Percentiles rank a stretch among this genome's conserved stretches.
Evolutionary conservation across 140 eudicot species (phyloP).

Genomic region (Ambrosia hybrid): DNA sequence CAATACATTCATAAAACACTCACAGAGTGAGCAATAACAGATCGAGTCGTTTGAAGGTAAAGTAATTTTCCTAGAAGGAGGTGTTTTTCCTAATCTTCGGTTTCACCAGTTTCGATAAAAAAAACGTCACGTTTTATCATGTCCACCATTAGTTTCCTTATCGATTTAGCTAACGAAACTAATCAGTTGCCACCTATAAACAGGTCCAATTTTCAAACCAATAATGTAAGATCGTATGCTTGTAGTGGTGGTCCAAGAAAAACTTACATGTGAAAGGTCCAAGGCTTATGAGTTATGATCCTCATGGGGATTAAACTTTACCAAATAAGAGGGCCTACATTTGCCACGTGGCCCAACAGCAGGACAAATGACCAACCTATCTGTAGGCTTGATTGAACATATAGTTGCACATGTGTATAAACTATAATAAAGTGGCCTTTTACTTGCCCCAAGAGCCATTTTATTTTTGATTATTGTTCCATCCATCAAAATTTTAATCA

Average conservation of each 20-base stretch:
- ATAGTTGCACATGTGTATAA: constrained; percentile 16
- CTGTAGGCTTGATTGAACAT: constrained; percentile 27
- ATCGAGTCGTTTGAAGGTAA: too few relatives aligned
- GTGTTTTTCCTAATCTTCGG: neutral
- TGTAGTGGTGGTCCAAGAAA: constrained; percentile 25
- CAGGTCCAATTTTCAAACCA: neutral
- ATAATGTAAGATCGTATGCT: neutral
- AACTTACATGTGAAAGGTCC: constrained; percentile 8
- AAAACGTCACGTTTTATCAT: neutral
- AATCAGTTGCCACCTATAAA: neutral
- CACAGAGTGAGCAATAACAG: too few relatives aligned
- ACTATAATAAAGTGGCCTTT: constrained; percentile 17
- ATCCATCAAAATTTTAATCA: constrained; percentile 3
- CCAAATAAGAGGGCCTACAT: constrained; percentile 3
- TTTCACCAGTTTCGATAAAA: neutral
- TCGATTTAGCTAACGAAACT: constrained; percentile 1
- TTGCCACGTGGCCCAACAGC: constrained; percentile 42
- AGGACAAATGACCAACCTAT: constrained; percentile 22
- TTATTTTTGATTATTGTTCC: constrained; percentile 3
- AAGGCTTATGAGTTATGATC: constrained; percentile 6
- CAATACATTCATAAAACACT: too few relatives aligned
- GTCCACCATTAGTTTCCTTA: neutral
- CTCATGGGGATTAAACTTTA: constrained; percentile 15
- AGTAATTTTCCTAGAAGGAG: too few relatives aligned
- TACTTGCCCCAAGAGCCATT: constrained; percentile 33